A percentile compares a stretch with the other conserved stretches of the same genome.
Evolutionary conservation across 352 stramenopile species (phyloP).

Genomic region (Globisporangium canariense): DNA sequence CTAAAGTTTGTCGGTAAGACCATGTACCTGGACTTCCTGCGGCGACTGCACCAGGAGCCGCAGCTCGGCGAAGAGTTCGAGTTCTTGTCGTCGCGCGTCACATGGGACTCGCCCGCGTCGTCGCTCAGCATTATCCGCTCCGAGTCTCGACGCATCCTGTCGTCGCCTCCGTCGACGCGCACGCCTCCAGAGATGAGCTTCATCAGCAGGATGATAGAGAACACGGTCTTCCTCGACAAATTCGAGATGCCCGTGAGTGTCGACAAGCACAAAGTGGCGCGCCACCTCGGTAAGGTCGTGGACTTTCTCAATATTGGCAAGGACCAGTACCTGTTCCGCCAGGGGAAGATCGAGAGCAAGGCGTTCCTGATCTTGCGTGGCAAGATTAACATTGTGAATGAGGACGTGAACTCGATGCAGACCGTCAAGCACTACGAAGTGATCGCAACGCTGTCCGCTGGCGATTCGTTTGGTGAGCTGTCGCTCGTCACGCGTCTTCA

Average conservation of each 20-base stretch:
- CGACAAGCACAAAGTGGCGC: slow-evolving; percentile 48
- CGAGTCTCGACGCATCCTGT: slow-evolving; percentile 63
- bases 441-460: slow-evolving; percentile 59
- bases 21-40: slow-evolving; percentile 66
- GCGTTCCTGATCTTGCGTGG: slow-evolving; percentile 76
- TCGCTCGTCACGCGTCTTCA: slow-evolving; percentile 68
- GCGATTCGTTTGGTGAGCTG: slow-evolving; percentile 71
- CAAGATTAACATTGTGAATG: slow-evolving; percentile 78
- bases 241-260: slow-evolving; percentile 54
- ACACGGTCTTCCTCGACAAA: slow-evolving; percentile 58
- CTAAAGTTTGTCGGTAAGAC: slow-evolving; percentile 78
- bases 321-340: slow-evolving; percentile 56
- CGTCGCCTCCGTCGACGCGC: slow-evolving; percentile 28
- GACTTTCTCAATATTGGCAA: slow-evolving; percentile 52
- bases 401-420: slow-evolving; percentile 42
- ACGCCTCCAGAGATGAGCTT: slow-evolving; percentile 47
- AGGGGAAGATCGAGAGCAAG: slow-evolving; percentile 71
- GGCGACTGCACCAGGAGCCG: slow-evolving; percentile 57
- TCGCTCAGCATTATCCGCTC: slow-evolving; percentile 66
- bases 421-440: slow-evolving; percentile 51
- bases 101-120: slow-evolving; percentile 50
- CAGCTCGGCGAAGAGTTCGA: slow-evolving; percentile 48
- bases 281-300: slow-evolving; percentile 43
- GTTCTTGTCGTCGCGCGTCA: slow-evolving; percentile 47
- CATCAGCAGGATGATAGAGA: slow-evolving; percentile 54